These are phyloP conservation scores for Ophiostoma ulmi DNA, from an alignment of 2,329 filamentous ascomycete species.

Conservation along the genomic window DNA sequence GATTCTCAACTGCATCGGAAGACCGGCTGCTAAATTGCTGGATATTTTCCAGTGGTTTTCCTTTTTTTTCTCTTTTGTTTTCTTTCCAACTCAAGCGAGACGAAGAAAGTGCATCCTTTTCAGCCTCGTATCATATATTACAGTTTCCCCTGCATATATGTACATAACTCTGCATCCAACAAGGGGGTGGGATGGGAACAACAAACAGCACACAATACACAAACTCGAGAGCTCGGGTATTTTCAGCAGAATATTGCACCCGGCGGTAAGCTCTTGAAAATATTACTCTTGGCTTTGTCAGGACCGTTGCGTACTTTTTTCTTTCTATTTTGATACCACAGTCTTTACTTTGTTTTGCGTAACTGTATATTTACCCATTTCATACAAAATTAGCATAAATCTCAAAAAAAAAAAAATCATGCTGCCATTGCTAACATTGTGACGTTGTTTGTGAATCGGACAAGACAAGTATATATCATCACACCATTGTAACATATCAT, in stretches of 20 bases:
- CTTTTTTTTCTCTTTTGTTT: background rate
- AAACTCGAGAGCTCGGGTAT: background rate
- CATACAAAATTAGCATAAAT: background rate
- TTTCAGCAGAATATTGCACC: background rate
- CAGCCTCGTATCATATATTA: background rate
- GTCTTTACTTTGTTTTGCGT: background rate
- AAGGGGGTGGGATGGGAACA: background rate
- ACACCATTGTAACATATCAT: background rate
- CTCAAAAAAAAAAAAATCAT: background rate
- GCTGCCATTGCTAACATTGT: background rate
- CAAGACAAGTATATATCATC: background rate
- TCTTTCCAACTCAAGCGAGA: background rate
- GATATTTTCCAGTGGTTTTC: background rate
- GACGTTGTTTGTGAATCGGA: background rate
- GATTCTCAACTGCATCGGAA: background rate
- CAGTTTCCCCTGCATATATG: background rate
- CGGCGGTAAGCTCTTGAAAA: background rate
- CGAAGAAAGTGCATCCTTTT: background rate
- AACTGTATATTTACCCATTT: background rate
- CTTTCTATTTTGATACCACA: background rate
- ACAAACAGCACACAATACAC: background rate
- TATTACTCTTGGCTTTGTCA: background rate
- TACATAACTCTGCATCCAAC: background rate
- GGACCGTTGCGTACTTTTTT: conserved; percentile 14
- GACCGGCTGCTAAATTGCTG: background rate